A percentile compares a stretch with the other conserved stretches of the same genome.
Evolutionary conservation across 2,329 filamentous ascomycete species (phyloP).

Genomic region (Neofusicoccum parvum): DNA sequence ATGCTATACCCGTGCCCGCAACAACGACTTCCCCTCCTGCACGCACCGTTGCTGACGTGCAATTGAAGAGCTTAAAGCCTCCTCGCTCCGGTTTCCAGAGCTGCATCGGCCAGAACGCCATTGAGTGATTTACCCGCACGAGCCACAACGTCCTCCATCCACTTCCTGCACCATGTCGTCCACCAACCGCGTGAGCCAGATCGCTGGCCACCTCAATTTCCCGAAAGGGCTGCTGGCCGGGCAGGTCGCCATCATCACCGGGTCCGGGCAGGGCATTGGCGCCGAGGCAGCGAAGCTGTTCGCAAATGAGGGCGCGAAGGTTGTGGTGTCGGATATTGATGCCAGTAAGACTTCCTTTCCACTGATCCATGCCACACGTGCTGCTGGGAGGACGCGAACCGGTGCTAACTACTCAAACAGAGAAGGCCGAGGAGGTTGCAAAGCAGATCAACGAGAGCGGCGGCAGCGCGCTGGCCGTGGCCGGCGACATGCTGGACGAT

Average conservation of each 20-base stretch:
- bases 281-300: conserved; percentile 81
- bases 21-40: not conserved
- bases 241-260: conserved; percentile 86
- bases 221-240: conserved; percentile 76
- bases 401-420: conserved; percentile 42
- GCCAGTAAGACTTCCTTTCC: conserved; percentile 49
- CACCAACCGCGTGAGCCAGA: conserved; percentile 65
- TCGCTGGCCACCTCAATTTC: conserved; percentile 79
- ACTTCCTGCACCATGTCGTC: conserved; percentile 21
- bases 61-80: not conserved
- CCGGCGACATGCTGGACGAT: conserved; percentile 75
- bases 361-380: too few species aligned
- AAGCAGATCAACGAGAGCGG: conserved; percentile 68
- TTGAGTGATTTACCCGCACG: too few species aligned
- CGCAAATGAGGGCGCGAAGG: conserved; percentile 84
- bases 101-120: not conserved
- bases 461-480: conserved; percentile 70
- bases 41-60: not conserved
- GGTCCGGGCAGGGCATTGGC: conserved; percentile 83
- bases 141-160: too few species aligned
- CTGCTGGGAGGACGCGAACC: too few species aligned
- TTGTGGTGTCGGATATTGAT: conserved; percentile 84
- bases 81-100: not conserved
- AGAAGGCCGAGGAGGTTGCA: conserved; percentile 69
- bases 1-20: not conserved